Evolutionary conservation across 805 yeast genomes (phyloP), one percentile per base, ranked within the genome.

Genomic region (Diddensiella caesifluorescens): DNA sequence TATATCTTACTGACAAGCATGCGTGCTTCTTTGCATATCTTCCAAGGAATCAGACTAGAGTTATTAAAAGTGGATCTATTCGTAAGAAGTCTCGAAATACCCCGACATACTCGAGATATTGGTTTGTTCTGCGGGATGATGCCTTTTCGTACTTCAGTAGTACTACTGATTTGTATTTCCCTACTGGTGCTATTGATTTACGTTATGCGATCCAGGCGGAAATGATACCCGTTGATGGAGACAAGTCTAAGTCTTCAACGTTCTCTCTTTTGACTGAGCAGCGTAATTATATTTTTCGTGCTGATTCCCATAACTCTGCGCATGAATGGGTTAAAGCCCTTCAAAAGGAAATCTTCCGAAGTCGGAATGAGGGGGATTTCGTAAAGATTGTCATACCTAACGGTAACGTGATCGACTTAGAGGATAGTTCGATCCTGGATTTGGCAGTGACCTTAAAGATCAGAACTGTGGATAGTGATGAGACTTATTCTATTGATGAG

Each of bases 111-210:
- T 64, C 64, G 22, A 69, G 94, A 35, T 81, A 73, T 56, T 90
- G 97, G 96, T 87, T 87, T 4, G 75, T 87, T 0, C 64, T 90
- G 45, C 69, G 83, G 49, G 78, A 78, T 28, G 79, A 79, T 35
- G 73, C 87, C 0, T 68, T 90, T 13, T 72, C 85, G 2, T 69
- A 85, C 28, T 88, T 82, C 59, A 64, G 74, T 5, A 75, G 74
- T 5, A 74, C 95, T 1, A 79, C 86, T 0, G 95, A 88, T 45
- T 63, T 82, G n/a, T 87, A 88, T 60, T 88, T 87, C 63, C 97
- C 97, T 0, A 67, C 69, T 5, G 64, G 83, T 27, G 80, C 86
- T 0, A 77, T 90, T 27, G 92, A 87, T 58, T 65, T 90, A 47
- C 68, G 77, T 33, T 67, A 72, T 6, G 85, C 89, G 3, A 55